Base-by-base conservation (phyloP, 1,139 yeast genomes). In the Saccharomyces hybrid region DNA sequence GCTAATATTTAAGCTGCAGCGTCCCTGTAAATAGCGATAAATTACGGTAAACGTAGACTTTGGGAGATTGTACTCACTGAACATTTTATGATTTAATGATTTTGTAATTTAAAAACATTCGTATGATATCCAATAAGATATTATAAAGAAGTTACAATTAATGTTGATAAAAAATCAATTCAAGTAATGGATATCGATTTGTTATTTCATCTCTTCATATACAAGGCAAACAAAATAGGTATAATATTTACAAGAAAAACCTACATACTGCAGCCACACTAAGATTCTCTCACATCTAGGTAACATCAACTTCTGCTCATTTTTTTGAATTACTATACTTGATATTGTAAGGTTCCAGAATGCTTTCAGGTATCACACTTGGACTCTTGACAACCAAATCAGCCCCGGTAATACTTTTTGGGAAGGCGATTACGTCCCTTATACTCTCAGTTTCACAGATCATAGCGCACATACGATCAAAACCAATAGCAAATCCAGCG, bases 401-500 rank as follows among this genome's bases (percentile, higher is more conserved):
- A 1, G 82, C 75, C 0, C 99, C 99, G 6, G 88, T 81, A 61
- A 86, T 85, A 51, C 91, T 89, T 71, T 93, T 93, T 1, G 99
- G 99, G 70, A 93, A 93, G 1, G 99, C 96, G 61, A 93, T 86
- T 2, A 93, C 99, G 67, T 93, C 97, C 62, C 97, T 75, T 47
- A 93, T 90, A 60, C 88, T 86, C 4, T 76, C 66, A 31, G 86
- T 78, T 1, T 90, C 95, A 25, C 85, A 73, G 42, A 93, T 69
- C 91, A 93, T 89, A 1, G 99, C 95, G 65, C 95, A 84, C 75
- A 93, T 75, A 58, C 99, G 76, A 70, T 93, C 99, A 63, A 93
- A 88, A 0, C 99, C 99, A 54, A 93, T 76, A 0, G 99, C 99
- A 52, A 93, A 76, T 0, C 99, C 99, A 2, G 98, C 97, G 73